Base-by-base conservation (phyloP, 2,329 filamentous ascomycete genomes). In the Zelopaecilomyces penicillatus region DNA sequence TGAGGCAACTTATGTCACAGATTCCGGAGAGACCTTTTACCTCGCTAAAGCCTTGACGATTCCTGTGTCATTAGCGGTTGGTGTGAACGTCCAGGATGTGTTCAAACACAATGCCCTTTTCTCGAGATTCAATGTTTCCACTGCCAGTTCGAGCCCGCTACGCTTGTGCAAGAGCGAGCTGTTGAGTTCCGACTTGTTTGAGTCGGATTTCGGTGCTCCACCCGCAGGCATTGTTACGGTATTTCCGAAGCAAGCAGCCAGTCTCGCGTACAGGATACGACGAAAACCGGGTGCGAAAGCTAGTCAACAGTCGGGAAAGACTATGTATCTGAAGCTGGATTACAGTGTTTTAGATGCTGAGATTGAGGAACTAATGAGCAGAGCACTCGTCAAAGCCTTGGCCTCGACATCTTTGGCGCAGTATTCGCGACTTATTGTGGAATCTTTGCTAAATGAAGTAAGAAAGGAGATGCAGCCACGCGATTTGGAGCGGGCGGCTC, bases 21-120 rank as follows among this genome's bases (percentile, higher is more conserved):
- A 79, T 1, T 67, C 77, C 3, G 85, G 82, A 3, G 71, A 68
- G 6, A 52, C 56, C 7, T 66, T 58, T 43, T 54, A 50, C 40
- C 55, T 66, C 41, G 62, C 64, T 34, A 68, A 66, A 40, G 54
- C 57, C 3, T 86, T 87, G 51, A 77, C 73, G 4, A 73, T 94
- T 19, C 76, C 82, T 3, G 83, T 93, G 2, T 76, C 85, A 1
- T 71, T 98, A 4, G 87, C 88, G 0, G 73, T 98, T 4, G 90
- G 91, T 3, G 93, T 98, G 50, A 97, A 97, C 52, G 93, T 98
- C 5, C 90, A 97, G 57, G 93, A 98, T 55, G 80, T 94, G 29
- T 97, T 97, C 70, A 95, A 95, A 60, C 80, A 87, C 50, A 69
- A 81, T 6, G 75, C 80, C 0, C 73, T 97, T 0, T 93, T 93